Evolutionary conservation across 2,329 filamentous ascomycete species (phyloP).

Genomic region (Botryotinia calthae): DNA sequence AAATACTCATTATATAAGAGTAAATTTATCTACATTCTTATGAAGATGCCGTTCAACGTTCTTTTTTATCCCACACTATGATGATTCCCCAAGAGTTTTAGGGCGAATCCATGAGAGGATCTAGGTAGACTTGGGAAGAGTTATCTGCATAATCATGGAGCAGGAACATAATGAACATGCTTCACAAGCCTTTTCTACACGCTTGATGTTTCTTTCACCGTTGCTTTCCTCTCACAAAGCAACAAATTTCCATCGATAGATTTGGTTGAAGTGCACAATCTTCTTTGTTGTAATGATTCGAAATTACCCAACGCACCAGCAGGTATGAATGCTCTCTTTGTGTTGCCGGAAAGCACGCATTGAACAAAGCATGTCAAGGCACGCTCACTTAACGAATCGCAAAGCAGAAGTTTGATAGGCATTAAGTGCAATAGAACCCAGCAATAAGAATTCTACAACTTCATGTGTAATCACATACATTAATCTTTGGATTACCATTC

Average conservation of each 20-base stretch:
- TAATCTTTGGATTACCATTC: background rate
- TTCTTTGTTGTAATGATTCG: background rate
- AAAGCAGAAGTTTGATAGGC: too few species aligned
- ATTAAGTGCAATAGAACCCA: background rate
- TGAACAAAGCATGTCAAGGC: slow-evolving; percentile 3
- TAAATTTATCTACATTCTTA: background rate
- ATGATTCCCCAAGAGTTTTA: background rate
- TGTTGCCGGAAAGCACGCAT: background rate
- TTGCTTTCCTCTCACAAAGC: background rate
- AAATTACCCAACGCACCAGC: background rate
- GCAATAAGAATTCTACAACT: background rate
- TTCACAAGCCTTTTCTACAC: background rate
- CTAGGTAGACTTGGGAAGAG: background rate
- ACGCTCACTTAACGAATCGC: background rate
- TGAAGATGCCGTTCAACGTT: background rate
- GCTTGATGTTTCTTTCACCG: background rate
- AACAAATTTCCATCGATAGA: background rate
- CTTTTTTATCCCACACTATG: background rate
- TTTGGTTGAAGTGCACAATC: background rate
- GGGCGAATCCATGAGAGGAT: background rate
- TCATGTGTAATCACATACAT: background rate
- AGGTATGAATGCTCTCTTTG: background rate
- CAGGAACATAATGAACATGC: background rate
- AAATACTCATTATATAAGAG: slow-evolving; percentile 3
- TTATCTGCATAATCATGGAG: background rate